These are phyloP conservation scores for Russula griseocarnosa DNA, from an alignment of 768 basidiomycete species.

Conservation along the genomic window DNA sequence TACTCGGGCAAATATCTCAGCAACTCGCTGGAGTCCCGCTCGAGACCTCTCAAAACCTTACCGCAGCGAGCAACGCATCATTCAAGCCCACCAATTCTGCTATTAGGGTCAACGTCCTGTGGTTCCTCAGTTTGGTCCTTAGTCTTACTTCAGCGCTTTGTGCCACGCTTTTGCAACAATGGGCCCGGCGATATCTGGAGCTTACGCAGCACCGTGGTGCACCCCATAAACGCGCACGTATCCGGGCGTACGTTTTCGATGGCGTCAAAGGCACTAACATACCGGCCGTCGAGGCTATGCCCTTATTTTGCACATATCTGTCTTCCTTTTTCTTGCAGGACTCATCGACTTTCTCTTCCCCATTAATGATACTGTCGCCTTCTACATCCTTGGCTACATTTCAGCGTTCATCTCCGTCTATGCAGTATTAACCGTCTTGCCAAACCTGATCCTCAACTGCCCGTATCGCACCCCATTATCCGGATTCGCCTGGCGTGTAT, in stretches of 20 bases:
- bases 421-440: slow-evolving; percentile 1
- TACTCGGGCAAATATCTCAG: slow-evolving; percentile 19
- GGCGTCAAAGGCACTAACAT: background rate
- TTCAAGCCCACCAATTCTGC: slow-evolving; percentile 1
- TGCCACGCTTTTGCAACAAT: slow-evolving; percentile 15
- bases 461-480: slow-evolving; percentile 14
- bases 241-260: background rate
- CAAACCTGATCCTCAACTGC: slow-evolving; percentile 4
- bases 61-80: background rate
- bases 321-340: slow-evolving; percentile 12
- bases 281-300: background rate
- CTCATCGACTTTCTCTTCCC: slow-evolving; percentile 13
- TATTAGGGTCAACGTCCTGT: slow-evolving; percentile 7
- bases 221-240: background rate
- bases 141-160: background rate
- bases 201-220: background rate
- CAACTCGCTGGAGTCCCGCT: slow-evolving; percentile 8
- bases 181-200: background rate
- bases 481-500: background rate
- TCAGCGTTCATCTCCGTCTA: background rate
- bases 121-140: slow-evolving; percentile 16
- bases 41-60: background rate
- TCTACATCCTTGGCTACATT: background rate
- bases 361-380: background rate
- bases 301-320: background rate